A percentile compares a stretch with the other conserved stretches of the same genome.
Evolutionary conservation across 371 early-diverging fungal genomes (phyloP).

Genomic region (Choanephora cucurbitarum): DNA sequence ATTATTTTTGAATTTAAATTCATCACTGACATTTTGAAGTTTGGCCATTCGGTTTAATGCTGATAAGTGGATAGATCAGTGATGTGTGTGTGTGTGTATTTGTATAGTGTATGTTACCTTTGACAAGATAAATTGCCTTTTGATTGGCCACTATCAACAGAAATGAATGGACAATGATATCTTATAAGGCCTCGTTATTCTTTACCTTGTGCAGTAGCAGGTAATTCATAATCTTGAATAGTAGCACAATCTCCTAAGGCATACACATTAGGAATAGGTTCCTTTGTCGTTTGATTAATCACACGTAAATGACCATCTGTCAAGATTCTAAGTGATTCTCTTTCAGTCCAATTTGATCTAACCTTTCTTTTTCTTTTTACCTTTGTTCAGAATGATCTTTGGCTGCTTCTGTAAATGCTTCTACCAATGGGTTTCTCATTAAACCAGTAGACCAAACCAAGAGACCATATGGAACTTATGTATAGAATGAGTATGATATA

Average conservation of each 20-base stretch:
- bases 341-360: neutral
- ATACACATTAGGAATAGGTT: conserved; percentile 51
- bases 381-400: conserved; percentile 39
- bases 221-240: conserved; percentile 60
- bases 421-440: conserved; percentile 63
- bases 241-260: conserved; percentile 85
- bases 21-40: conserved; percentile 22
- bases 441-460: conserved; percentile 80
- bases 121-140: conserved; percentile 67
- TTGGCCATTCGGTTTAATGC: conserved; percentile 39
- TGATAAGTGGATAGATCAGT: neutral
- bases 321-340: conserved; percentile 45
- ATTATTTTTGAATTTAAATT: conserved; percentile 42
- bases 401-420: conserved; percentile 44
- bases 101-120: conserved; percentile 30
- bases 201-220: conserved; percentile 72
- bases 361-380: neutral
- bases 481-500: neutral
- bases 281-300: conserved; percentile 44
- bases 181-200: no score
- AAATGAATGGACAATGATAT: no score
- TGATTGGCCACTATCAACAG: conserved; percentile 73
- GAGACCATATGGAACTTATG: conserved; percentile 57
- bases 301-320: conserved; percentile 71
- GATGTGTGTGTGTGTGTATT: no score